Base-by-base conservation (phyloP, 768 basidiomycete genomes). In the Suillus hirtellus region DNA sequence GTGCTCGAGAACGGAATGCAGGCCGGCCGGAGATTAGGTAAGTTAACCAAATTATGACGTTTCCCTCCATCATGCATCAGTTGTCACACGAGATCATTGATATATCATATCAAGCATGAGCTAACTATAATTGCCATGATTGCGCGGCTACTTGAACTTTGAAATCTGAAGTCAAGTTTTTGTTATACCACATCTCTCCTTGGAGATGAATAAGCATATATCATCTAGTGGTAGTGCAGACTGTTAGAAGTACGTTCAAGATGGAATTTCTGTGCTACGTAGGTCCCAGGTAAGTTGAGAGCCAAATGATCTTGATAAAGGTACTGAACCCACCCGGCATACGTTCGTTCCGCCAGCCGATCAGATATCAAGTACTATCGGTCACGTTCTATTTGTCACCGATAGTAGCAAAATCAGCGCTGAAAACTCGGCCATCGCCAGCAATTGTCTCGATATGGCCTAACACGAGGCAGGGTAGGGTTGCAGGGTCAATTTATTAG, bases 371-470 rank as follows among this genome's bases (percentile, higher is more conserved):
- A 31, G 31, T 31, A 3, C 12, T 17, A 38, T 38, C 12, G 37
- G 37, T 38, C 12, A 40, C 38, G 38, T 14, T 40, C 12, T 40
- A 40, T 40, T 40, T 15, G 40, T 17, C 12, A 40, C 38, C 38
- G 40, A n/a, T 44, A 44, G 8, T 19, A 44, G 6, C 40, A 37
- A 31, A 65, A 66, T 70, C 73, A 60, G 74, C 65, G 60, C 60
- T 37, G 37, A 61, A 59, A 38, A 40, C 38, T 40, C 34, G 27
- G 52, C 52, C 19, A 53, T 24, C 37, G 40, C 44, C 38, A 40
- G 19, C 46, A 70, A 76, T 74, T 66, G 67, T 56, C 73, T 72
- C 59, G 73, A 76, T 74, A 74, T 76, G 37, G 73, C n/a, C 21
- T 40, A 62, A 65, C 73, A 75, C 65, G 74, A 73, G 73, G 73